Evolutionary conservation across 176 grass and related monocot species (phyloP), one percentile per base, ranked within the genome.

Genomic region (Hsuehochloa calcarea): DNA sequence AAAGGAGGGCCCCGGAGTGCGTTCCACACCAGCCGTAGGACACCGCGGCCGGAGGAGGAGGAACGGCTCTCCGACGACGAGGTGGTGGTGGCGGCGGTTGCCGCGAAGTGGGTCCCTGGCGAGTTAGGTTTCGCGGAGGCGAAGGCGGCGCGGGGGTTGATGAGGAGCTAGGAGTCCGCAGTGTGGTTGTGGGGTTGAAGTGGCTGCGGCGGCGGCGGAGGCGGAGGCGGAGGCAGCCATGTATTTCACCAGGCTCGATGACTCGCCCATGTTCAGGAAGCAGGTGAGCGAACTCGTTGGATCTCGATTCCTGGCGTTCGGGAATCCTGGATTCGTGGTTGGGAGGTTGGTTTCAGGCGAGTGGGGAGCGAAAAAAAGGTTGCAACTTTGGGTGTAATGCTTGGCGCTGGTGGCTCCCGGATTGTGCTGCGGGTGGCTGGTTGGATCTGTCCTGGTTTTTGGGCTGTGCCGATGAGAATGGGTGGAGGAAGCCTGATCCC

Each of bases 241-340:
- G 97, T 90, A 82, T 80, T 99, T 99, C 90, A 69, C 90, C 68
- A 90, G 94, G 86, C 97, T 99, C 78, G 97, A 99, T 76, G 97
- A 99, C 86, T 99, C 97, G 61, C 97, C 97, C 25, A 99, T 99
- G 97, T 99, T 99, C 76, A 83, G 97, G 50, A 94, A 99, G 75
- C 97, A 99, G 97, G 96, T 96, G 74, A 79, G 88, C 31, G 5
- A 6, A 8, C 37, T 22, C 26, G 3, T 78, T 64, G 85, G 84
- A 84, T 94, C 71, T 90, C 26, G 80, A 47, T 76, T 86, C 25
- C 6, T 34, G 68, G 65, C 50, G 71, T 54, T 55, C 12, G 45
- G 56, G 25, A 5, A 3, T 23, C 47, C 62, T 73, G 5, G 70
- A 25, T 10, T 65, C 22, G 70, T 45, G 11, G 41, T 43, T 55